Base-by-base conservation (phyloP, 108 stramenopile genomes). In the Cylindrotheca fusiformis region DNA sequence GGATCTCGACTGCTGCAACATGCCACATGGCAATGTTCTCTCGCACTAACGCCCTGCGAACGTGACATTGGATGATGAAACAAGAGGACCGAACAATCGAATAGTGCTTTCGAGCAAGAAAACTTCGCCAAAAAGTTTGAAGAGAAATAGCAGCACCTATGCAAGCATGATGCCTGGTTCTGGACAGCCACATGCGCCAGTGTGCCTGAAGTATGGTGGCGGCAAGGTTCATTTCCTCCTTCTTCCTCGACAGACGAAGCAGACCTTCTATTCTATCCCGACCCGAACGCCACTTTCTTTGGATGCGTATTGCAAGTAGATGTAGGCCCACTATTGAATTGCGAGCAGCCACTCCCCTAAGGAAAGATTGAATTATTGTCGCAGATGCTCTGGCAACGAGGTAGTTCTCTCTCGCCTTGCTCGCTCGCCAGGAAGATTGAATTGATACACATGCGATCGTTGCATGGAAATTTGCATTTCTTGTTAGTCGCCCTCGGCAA, bases 41-140 rank as follows among this genome's bases (percentile, higher is more conserved):
- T 17, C 60, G 60, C 1, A 46, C 47, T 41, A 61, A 23, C 19
- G 60, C 44, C 14, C 60, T 28, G 31, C 60, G 60, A 44, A 44
- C 31, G 22, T 28, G 46, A 27, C 33, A 28, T 48, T 61, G 60
- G 25, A 61, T 48, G 26, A 29, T 27, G 41, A 61, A 6, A 24
- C 27, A 36, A 8, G 60, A 47, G 19, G 30, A 26, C n/a, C 17
- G 22, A 12, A 48, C 22, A 44, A 4, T 2, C 4, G n/a, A 0
- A 19, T 23, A 44, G 22, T 45, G 19, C 24, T 4, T 19, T 14
- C 32, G 41, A 6, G 10, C 6, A 41, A 41, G 14, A 41, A 14
- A 41, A 41, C 10, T 14, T 41, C 36, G 36, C 36, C 36, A 41
- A 41, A 41, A 41, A 10, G 6, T 41, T 14, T 41, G 36, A 41